These are phyloP conservation scores for Ilyonectria robusta DNA, from an alignment of 2,329 filamentous ascomycete species.

Conservation along the genomic window DNA sequence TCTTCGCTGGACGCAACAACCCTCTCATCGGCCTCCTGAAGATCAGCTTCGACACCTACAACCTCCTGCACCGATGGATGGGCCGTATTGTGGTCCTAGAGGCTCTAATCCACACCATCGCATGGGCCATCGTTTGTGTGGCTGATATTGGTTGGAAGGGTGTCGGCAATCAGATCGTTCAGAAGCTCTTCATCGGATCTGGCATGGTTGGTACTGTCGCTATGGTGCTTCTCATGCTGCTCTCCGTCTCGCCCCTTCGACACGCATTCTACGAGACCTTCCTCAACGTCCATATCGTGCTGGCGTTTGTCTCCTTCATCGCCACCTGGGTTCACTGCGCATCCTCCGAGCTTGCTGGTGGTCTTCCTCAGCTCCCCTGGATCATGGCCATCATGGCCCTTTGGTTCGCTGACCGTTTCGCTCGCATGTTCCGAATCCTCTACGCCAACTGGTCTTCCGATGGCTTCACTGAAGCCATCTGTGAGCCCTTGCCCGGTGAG, in stretches of 20 bases:
- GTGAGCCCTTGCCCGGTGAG: constrained; percentile 79
- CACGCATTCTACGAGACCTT: constrained; percentile 99
- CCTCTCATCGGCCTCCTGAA: constrained; percentile 85
- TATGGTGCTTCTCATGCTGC: constrained; percentile 76
- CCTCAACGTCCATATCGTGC: constrained; percentile 85
- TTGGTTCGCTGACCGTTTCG: constrained; percentile 81
- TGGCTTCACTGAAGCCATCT: constrained; percentile 74
- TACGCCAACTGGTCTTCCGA: constrained; percentile 75
- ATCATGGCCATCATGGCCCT: constrained; percentile 81
- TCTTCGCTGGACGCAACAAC: constrained; percentile 94
- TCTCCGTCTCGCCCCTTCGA: constrained; percentile 83
- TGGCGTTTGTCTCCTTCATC: constrained; percentile 77
- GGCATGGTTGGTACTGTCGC: constrained; percentile 73
- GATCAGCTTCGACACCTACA: constrained; percentile 97
- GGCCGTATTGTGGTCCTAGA: constrained; percentile 81
- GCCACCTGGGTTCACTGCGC: constrained; percentile 86
- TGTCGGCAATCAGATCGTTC: constrained; percentile 66
- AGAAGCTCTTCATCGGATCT: constrained; percentile 75
- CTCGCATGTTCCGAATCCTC: constrained; percentile 73
- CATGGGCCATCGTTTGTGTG: constrained; percentile 82
- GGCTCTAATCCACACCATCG: constrained; percentile 76
- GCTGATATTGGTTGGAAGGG: constrained; percentile 74
- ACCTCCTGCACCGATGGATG: constrained; percentile 80
- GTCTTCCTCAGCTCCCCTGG: constrained; percentile 80
- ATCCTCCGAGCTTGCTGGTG: constrained; percentile 74